Evolutionary conservation across 306 rosid genomes (phyloP).

Genomic region (Castanospermum australe): DNA sequence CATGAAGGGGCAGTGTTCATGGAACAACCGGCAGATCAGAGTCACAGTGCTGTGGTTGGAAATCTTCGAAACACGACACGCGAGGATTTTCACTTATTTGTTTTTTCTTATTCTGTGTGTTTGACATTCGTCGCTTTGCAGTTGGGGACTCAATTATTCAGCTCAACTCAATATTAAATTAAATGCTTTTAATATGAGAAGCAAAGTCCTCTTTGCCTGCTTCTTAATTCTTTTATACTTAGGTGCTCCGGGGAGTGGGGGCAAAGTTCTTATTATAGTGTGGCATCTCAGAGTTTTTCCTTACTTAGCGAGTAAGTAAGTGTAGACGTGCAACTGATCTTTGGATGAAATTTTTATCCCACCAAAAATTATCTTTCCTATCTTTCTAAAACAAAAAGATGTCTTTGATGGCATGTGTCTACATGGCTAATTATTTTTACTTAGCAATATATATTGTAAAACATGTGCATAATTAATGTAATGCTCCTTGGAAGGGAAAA

Average conservation of each 20-base stretch:
- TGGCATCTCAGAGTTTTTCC: neutral
- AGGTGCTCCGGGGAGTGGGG: neutral
- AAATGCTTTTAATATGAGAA: neutral
- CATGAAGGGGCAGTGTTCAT: slow-evolving; percentile 14
- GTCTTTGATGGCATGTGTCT: no score
- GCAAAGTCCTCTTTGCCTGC: neutral
- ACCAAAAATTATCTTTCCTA: no score
- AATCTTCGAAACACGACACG: neutral
- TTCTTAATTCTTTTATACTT: neutral
- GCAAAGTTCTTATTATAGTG: neutral
- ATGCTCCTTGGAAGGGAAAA: no score
- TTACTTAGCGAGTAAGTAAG: no score
- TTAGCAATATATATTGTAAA: no score
- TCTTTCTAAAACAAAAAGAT: no score
- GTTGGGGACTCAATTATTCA: slow-evolving; percentile 15
- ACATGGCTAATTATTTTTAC: no score
- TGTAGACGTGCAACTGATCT: no score
- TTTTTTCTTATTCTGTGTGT: slow-evolving; percentile 23
- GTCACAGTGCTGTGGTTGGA: neutral
- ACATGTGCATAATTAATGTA: no score
- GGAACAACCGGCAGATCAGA: slow-evolving; percentile 34
- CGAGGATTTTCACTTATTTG: slow-evolving; percentile 16
- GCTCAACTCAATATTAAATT: neutral
- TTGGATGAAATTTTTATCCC: no score
- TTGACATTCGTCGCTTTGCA: slow-evolving; percentile 22